Percentiles rank a stretch among this genome's conserved stretches.
Evolutionary conservation across 805 yeast species (phyloP).

Genomic region (Cyberlindnera japonica): DNA sequence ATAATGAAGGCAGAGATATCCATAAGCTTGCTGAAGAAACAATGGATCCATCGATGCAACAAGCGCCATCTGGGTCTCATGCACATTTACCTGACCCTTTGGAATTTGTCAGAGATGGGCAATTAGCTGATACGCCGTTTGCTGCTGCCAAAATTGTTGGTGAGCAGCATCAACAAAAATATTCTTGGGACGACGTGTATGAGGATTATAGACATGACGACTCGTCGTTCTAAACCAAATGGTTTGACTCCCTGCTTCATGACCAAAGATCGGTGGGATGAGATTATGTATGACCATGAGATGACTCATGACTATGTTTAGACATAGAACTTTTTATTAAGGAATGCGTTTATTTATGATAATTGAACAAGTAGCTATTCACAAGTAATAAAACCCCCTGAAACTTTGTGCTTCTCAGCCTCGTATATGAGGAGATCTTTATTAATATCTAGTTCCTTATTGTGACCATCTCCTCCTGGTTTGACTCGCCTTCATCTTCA

Average conservation of each 20-base stretch:
- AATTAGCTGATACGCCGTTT: constrained; percentile 22
- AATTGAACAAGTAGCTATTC: no score
- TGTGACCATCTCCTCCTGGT: constrained; percentile 25
- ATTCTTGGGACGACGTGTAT: constrained; percentile 30
- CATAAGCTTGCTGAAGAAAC: constrained; percentile 11
- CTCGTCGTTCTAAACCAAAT: constrained; percentile 20
- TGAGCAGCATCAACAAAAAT: constrained; percentile 17
- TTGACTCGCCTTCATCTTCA: constrained; percentile 6
- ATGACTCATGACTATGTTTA: background rate
- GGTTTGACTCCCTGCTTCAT: constrained; percentile 6
- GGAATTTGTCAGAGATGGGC: constrained; percentile 21
- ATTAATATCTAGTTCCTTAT: constrained; percentile 14
- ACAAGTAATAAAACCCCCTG: no score
- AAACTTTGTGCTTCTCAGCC: no score
- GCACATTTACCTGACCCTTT: constrained; percentile 27
- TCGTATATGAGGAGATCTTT: no score
- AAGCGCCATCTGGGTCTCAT: constrained; percentile 3
- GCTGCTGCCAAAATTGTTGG: constrained; percentile 23
- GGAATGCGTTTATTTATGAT: no score
- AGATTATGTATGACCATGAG: constrained; percentile 2
- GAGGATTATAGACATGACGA: constrained; percentile 28
- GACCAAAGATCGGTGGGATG: constrained; percentile 10
- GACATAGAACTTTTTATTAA: no score
- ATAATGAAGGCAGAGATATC: constrained; percentile 25
- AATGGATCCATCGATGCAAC: constrained; percentile 4